phyloP scores from a whole-genome alignment of 306 rosid genomes.

The barrel medic (Medicago truncatula) region DNA sequence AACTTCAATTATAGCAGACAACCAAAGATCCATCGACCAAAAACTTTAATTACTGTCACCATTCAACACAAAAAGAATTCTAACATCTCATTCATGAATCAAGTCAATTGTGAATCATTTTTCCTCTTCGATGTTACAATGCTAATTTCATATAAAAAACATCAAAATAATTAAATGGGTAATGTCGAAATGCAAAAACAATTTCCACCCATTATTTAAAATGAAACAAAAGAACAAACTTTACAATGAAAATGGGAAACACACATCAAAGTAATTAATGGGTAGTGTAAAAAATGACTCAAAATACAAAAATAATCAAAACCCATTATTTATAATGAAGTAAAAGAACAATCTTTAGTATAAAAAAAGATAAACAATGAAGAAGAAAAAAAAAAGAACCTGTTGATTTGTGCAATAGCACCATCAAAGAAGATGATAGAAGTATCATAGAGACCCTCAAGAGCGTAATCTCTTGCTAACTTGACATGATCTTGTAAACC shows the following conservation, averaged over 20 bases:
- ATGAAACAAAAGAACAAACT: neutral
- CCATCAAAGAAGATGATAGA: constrained; percentile 97
- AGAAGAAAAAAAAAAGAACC: constrained; percentile 44
- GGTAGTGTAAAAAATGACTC: neutral
- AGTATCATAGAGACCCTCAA: constrained; percentile 91
- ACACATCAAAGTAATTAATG: neutral
- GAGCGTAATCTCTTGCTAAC: constrained; percentile 91
- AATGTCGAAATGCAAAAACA: constrained; percentile 15
- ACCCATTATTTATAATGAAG: constrained; percentile 15
- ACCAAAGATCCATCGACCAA: no score
- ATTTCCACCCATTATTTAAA: constrained; percentile 2
- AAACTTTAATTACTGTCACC: neutral
- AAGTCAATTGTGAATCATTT: neutral
- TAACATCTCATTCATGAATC: constrained; percentile 4
- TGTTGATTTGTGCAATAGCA: constrained; percentile 97
- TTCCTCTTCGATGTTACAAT: neutral
- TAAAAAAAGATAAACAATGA: no score
- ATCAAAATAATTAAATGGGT: neutral
- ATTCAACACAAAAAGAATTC: neutral
- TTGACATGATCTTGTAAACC: constrained; percentile 95
- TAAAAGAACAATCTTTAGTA: constrained; percentile 6
- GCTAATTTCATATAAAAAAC: neutral
- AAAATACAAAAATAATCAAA: constrained; percentile 20
- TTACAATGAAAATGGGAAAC: neutral
- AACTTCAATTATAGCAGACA: no score